phyloP scores from a whole-genome alignment of 1,284 basidiomycete genomes.

The Papiliotrema nemorosa region DNA sequence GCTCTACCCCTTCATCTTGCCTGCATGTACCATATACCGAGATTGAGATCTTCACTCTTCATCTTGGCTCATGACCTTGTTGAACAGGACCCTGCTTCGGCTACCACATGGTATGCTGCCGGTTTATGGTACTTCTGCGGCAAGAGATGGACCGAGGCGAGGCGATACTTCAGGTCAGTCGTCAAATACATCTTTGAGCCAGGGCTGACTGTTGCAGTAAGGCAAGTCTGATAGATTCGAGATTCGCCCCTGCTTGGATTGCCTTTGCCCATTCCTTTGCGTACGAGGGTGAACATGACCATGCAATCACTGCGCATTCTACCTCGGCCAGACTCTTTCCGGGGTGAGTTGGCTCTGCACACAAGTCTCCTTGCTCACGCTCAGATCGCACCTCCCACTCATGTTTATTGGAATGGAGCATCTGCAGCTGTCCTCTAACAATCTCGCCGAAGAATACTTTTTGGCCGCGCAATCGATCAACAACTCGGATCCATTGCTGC shows the following conservation, averaged over 20 bases:
- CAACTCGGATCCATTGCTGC: constrained; percentile 77
- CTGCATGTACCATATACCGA: constrained; percentile 92
- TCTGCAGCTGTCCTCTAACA: constrained; percentile 78
- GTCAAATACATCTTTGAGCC: not conserved
- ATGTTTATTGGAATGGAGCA: constrained; percentile 99
- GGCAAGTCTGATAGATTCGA: constrained; percentile 92
- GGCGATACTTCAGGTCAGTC: constrained; percentile 81
- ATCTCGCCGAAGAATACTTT: constrained; percentile 81
- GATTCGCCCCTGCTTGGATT: constrained; percentile 95
- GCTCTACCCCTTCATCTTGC: constrained; percentile 92
- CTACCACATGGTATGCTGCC: constrained; percentile 96
- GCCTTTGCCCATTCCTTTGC: constrained; percentile 97
- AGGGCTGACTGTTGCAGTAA: constrained; percentile 59
- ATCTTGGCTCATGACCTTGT: constrained; percentile 94
- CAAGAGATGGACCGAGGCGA: constrained; percentile 78
- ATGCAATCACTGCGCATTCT: constrained; percentile 96
- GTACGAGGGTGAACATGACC: constrained; percentile 95
- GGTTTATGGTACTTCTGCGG: constrained; percentile 93
- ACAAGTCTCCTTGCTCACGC: not conserved
- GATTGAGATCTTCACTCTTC: constrained; percentile 87
- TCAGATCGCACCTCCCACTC: constrained; percentile 83
- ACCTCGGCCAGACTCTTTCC: constrained; percentile 92
- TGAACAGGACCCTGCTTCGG: constrained; percentile 84
- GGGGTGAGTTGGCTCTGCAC: constrained; percentile 59
- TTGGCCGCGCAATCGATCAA: constrained; percentile 75